Evolutionary conservation across 169 alveolate genomes (phyloP).

Genomic region (Miamiensis avidus): DNA sequence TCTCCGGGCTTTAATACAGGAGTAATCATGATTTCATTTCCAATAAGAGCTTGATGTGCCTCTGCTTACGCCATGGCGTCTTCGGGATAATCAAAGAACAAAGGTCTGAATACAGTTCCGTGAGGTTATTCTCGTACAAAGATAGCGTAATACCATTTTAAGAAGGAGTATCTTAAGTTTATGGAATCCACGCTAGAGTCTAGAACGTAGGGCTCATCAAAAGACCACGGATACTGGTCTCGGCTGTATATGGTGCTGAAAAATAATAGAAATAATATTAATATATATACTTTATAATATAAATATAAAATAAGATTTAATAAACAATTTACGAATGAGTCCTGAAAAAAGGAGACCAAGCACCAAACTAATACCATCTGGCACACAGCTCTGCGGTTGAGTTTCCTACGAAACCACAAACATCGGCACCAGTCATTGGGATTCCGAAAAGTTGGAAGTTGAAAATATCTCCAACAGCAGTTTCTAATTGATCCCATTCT

Average conservation of each 20-base stretch:
- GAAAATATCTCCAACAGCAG: slow-evolving; percentile 59
- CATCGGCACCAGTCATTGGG: slow-evolving; percentile 76
- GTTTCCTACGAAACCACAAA: slow-evolving; percentile 76
- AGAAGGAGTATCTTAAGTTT: slow-evolving; percentile 51
- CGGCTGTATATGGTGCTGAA: slow-evolving; percentile 45
- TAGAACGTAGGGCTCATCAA: slow-evolving; percentile 34
- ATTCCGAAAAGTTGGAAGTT: slow-evolving; percentile 70
- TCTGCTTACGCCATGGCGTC: slow-evolving; percentile 9
- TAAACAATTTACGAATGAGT: no score
- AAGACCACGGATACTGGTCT: slow-evolving; percentile 69
- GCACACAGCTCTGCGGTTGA: slow-evolving; percentile 69
- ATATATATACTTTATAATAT: no score
- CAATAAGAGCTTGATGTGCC: not conserved
- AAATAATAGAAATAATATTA: no score
- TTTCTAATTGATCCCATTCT: slow-evolving; percentile 45
- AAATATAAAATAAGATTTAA: no score
- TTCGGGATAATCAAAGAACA: slow-evolving; percentile 73
- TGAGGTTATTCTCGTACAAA: slow-evolving; percentile 40
- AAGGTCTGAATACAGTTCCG: slow-evolving; percentile 72
- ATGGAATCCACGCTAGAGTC: slow-evolving; percentile 38
- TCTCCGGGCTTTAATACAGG: not conserved
- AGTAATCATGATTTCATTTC: not conserved
- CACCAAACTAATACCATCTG: slow-evolving; percentile 76
- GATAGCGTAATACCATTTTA: slow-evolving; percentile 67
- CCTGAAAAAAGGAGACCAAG: slow-evolving; percentile 81